Conservation (phyloP, 2,329 filamentous ascomycete species). For the Fusarium sp. region DNA sequence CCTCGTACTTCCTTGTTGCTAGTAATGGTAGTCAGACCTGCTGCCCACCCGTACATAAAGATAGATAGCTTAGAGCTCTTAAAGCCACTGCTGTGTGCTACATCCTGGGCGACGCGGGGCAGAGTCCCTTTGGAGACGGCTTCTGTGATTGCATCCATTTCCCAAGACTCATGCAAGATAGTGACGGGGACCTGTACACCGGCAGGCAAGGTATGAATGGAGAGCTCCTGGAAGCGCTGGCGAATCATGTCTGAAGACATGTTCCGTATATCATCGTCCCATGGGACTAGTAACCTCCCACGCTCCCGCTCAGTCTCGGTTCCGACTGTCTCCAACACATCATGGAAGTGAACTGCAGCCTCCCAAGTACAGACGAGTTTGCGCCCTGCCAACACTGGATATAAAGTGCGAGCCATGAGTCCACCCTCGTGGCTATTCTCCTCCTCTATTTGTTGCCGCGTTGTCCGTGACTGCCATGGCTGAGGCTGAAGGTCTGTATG, state of each 20-base stretch:
- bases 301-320: conserved; percentile 52
- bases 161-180: conserved; percentile 45
- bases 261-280: conserved; percentile 31
- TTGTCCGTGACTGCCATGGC: conserved; percentile 49
- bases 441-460: conserved; percentile 50
- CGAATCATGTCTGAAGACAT: conserved; percentile 32
- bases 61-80: conserved; percentile 53
- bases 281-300: conserved; percentile 49
- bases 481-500: conserved; percentile 49
- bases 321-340: conserved; percentile 51
- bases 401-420: conserved; percentile 50
- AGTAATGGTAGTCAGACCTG: conserved; percentile 50
- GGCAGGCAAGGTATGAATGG: conserved; percentile 46
- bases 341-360: conserved; percentile 54
- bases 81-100: conserved; percentile 47
- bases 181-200: conserved; percentile 51
- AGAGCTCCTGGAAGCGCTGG: conserved; percentile 48
- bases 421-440: conserved; percentile 46
- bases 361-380: conserved; percentile 53
- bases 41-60: conserved; percentile 55
- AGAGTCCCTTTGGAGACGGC: conserved; percentile 44
- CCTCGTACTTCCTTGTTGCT: conserved; percentile 56
- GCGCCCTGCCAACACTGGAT: conserved; percentile 49
- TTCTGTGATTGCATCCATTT: conserved; percentile 39
- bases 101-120: conserved; percentile 50